Evolutionary conservation across 345 rosid genomes (phyloP).

Genomic region (Rubroshorea leprosula): DNA sequence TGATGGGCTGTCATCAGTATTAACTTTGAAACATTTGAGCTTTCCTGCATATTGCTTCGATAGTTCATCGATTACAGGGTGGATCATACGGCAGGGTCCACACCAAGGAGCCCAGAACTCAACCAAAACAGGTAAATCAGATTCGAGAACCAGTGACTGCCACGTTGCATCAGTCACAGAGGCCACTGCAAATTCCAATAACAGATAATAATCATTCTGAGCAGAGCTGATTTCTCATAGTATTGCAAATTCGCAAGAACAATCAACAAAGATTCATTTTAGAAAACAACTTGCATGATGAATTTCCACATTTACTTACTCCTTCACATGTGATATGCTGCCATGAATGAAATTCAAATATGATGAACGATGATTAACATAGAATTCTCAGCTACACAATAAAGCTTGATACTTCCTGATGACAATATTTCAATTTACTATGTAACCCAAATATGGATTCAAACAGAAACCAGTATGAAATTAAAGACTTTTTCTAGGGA

Average conservation of each 20-base stretch:
- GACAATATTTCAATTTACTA: neutral
- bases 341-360: neutral
- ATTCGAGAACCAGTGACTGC: slow-evolving; percentile 56
- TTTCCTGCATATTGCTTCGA: slow-evolving; percentile 55
- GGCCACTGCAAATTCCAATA: slow-evolving; percentile 34
- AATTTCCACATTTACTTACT: neutral
- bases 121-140: slow-evolving; percentile 51
- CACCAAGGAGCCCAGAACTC: slow-evolving; percentile 90
- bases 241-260: too few relatives aligned
- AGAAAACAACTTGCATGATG: too few relatives aligned
- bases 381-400: neutral
- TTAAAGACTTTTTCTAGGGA: too few relatives aligned
- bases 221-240: neutral
- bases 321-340: neutral
- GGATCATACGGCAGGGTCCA: slow-evolving; percentile 75
- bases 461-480: neutral
- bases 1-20: slow-evolving; percentile 62
- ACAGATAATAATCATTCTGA: neutral
- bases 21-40: slow-evolving; percentile 61
- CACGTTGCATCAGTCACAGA: slow-evolving; percentile 47
- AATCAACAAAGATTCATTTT: too few relatives aligned
- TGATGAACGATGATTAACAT: neutral
- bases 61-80: slow-evolving; percentile 52
- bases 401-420: neutral
- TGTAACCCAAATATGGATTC: neutral